Base-by-base conservation (phyloP, 129 eudicot genomes). In the Ambrosia trifida region DNA sequence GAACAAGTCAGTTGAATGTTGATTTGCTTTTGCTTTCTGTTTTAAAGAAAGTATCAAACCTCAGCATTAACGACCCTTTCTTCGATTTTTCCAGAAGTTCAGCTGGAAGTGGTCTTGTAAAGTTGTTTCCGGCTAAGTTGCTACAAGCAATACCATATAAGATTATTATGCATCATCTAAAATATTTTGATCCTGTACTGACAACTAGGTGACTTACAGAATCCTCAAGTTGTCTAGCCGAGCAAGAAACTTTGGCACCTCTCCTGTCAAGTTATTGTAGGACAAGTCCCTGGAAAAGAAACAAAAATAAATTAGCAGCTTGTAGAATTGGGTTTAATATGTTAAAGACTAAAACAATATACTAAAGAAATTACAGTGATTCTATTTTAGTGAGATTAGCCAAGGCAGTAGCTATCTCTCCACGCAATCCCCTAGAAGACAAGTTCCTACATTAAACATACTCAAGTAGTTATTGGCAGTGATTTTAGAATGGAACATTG, bases 211-310 rank as follows among this genome's bases (percentile, higher is more conserved):
- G 11, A 46, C 54, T 19, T 66, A 18, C 51, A 13, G 35, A 12
- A 67, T 12, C 38, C 5, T 24, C 59, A 46, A 20, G 31, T 14
- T 20, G 5, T 61, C 10, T 41, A 73, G 20, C 24, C 60, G 32
- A 3, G 65, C 19, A 12, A 79, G 70, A 67, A 67, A 79, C 3
- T 79, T 70, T 0, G 83, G 79, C 62, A 79, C 58, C 3, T 31
- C 8, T 40, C 83, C 74, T 3, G 63, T 66, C 60, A 79, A 62
- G 56, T 54, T 66, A 35, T 72, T 78, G 56, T 64, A 41, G 0
- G 82, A 78, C 18, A 78, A 33, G 50, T 79, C 79, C 79, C 83
- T 79, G 70, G 1, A 59, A 33, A 4, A 47, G 56, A 60, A 12
- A 44, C 18, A 20, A 17, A 45, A 3, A n/a, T 6, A 52, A 16